Base-by-base conservation (phyloP, 2,329 filamentous ascomycete genomes). In the Cordyceps tenuipes region DNA sequence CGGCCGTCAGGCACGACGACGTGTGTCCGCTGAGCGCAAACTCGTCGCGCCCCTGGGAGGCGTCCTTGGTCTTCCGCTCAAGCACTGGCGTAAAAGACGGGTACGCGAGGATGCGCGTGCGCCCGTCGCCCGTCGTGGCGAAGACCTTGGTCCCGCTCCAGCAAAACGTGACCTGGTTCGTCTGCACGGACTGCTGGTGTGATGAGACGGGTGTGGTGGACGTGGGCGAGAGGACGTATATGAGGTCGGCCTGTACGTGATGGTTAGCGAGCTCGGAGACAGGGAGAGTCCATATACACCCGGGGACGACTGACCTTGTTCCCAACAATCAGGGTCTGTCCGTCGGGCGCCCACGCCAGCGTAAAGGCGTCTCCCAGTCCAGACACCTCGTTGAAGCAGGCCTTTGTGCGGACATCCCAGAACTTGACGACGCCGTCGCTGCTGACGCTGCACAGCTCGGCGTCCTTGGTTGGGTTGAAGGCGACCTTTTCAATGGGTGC, bases 361-460 rank as follows among this genome's bases (percentile, higher is more conserved):
- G 85, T 88, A 66, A 89, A 86, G 3, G 88, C 84, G 64, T 85
- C 82, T 8, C 85, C 87, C 50, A 86, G 76, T 5, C 80, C 81
- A 65, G 82, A 85, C 44, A 90, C 79, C 70, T 90, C 86, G 57
- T 88, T 88, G 63, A 87, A 80, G 66, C 85, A 86, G 1, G 81
- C 80, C 69, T 89, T 90, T 61, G 82, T 87, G 66, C 89, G 79
- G 13, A 91, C 88, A 68, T 93, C 89, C 89, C 89, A 93, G 66
- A 93, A 85, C 69, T 88, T 85, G 62, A 89, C 85, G 36, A 86
- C 82, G 2, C 89, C 89, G 68, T 93, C 89, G 49, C 78, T 82
- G 64, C 87, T 88, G 57, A 89, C 81, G 69, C 86, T 91, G 65
- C 87, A 90, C 9, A 93, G 77, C 73, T 92, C 87, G 4, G 87